Conservation (phyloP, 208 protist species). For the Acanthamoeba lenticulata region DNA sequence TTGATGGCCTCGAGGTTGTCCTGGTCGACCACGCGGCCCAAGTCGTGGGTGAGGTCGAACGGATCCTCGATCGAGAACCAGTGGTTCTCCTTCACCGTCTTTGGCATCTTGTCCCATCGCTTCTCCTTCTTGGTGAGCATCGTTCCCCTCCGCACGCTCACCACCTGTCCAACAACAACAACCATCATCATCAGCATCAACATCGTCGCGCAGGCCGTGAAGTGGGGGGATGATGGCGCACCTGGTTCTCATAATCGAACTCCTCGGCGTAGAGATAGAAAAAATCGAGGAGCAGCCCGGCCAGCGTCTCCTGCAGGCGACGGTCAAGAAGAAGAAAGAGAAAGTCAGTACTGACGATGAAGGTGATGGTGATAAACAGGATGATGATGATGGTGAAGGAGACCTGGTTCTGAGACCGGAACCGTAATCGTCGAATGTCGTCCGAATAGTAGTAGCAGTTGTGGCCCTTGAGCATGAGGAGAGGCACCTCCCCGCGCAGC, state of each 20-base stretch:
- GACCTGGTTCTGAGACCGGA: constrained; percentile 60
- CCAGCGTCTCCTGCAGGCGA: constrained; percentile 55
- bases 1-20: constrained; percentile 73
- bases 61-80: constrained; percentile 85
- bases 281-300: constrained; percentile 80
- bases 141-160: constrained; percentile 72
- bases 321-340: neutral
- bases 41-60: constrained; percentile 84
- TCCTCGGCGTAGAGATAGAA: constrained; percentile 82
- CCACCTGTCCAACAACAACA: too few relatives aligned
- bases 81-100: constrained; percentile 73
- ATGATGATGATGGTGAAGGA: too few relatives aligned
- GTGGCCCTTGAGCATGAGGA: constrained; percentile 72
- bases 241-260: constrained; percentile 77
- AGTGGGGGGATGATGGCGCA: neutral
- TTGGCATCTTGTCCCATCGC: constrained; percentile 76
- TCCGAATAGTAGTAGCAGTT: constrained; percentile 79
- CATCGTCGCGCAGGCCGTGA: too few relatives aligned
- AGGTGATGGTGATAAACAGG: neutral
- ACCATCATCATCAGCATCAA: neutral
- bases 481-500: neutral
- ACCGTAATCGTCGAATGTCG: constrained; percentile 31
- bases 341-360: too few relatives aligned
- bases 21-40: constrained; percentile 80
- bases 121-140: constrained; percentile 78